Conservation (phyloP, 1,284 basidiomycete genomes). For the Puccinia hordei region DNA sequence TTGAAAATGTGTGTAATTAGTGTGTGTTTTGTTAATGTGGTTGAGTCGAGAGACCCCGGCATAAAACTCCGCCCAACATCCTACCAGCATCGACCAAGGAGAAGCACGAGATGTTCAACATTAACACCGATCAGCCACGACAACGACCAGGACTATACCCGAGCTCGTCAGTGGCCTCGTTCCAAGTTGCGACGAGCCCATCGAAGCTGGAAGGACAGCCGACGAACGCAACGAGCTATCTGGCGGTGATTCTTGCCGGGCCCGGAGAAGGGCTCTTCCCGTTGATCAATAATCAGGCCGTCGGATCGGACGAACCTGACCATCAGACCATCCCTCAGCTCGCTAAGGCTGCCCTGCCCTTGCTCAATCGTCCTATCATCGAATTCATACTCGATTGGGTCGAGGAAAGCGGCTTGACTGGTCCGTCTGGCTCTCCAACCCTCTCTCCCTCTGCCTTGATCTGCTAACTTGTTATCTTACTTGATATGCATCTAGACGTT, state of each 20-base stretch:
- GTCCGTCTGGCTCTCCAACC: neutral
- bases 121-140: too few species aligned
- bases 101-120: too few species aligned
- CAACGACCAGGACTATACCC: neutral
- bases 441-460: neutral
- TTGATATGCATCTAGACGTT: neutral
- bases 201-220: neutral
- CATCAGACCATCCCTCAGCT: neutral
- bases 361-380: slow-evolving; percentile 37
- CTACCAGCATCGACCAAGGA: too few species aligned
- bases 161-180: neutral
- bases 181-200: neutral
- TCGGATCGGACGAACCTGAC: neutral
- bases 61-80: too few species aligned
- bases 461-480: neutral
- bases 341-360: slow-evolving; percentile 15
- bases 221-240: slow-evolving; percentile 3
- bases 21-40: too few species aligned
- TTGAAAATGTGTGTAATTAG: too few species aligned
- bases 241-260: slow-evolving; percentile 41
- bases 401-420: slow-evolving; percentile 22
- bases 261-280: slow-evolving; percentile 43
- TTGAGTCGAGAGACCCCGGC: too few species aligned
- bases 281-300: slow-evolving; percentile 8
- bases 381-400: slow-evolving; percentile 42